These are phyloP conservation scores for Entoloma clypeatum DNA, from an alignment of 1,284 basidiomycete genomes.

Conservation along the genomic window DNA sequence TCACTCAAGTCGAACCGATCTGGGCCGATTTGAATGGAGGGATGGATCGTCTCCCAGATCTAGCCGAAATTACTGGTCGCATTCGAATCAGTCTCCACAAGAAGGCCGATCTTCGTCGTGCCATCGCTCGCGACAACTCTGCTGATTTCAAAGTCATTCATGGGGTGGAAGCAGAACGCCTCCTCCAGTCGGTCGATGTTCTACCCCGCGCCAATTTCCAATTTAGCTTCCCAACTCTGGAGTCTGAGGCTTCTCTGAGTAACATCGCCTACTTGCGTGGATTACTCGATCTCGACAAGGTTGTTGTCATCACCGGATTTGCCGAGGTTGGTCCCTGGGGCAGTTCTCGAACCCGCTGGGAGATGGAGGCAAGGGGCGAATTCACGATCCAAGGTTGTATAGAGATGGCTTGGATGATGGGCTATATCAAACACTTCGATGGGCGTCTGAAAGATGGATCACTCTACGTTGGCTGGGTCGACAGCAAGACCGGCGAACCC, in stretches of 20 bases:
- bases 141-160: constrained; percentile 93
- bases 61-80: constrained; percentile 86
- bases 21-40: constrained; percentile 98
- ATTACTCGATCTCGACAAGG: constrained; percentile 92
- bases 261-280: constrained; percentile 79
- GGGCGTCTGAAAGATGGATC: constrained; percentile 91
- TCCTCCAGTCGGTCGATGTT: constrained; percentile 90
- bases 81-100: constrained; percentile 77
- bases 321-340: constrained; percentile 99
- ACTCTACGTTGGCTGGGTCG: constrained; percentile 97
- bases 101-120: constrained; percentile 89
- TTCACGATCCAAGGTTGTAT: constrained; percentile 97
- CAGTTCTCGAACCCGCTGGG: constrained; percentile 97
- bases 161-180: constrained; percentile 89
- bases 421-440: constrained; percentile 97
- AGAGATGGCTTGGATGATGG: constrained; percentile 99
- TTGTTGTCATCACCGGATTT: constrained; percentile 93
- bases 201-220: constrained; percentile 97
- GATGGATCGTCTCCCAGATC: constrained; percentile 94
- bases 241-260: constrained; percentile 60
- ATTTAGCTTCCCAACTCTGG: constrained; percentile 87
- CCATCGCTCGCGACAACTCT: constrained; percentile 90
- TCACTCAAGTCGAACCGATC: constrained; percentile 99
- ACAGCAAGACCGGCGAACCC: constrained; percentile 91
- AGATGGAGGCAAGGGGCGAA: constrained; percentile 94